A percentile compares a stretch with the other conserved stretches of the same genome.
These are phyloP conservation scores for Carex kokanica DNA, from an alignment of 176 grass and related monocot species.

Conservation along the genomic window DNA sequence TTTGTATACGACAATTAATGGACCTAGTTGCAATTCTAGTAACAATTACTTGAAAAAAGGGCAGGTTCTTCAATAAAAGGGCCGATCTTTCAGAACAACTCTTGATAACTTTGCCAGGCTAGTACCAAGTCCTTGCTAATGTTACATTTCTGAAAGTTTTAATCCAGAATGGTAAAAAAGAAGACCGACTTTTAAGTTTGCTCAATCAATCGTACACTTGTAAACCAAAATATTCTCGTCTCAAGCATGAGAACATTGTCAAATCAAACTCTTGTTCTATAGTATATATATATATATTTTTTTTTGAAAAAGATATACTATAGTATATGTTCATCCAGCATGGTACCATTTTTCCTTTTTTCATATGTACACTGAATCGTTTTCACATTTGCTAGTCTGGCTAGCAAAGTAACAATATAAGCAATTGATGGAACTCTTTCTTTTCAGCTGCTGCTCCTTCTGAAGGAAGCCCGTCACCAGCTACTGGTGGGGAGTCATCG, in stretches of 20 bases:
- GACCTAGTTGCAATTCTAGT: neutral
- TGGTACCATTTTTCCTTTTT: neutral
- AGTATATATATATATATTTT: too few relatives aligned
- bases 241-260: neutral
- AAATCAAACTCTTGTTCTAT: neutral
- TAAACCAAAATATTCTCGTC: neutral
- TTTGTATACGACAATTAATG: neutral
- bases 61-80: too few relatives aligned
- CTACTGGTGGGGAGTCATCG: neutral
- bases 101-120: neutral
- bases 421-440: neutral
- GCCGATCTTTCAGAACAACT: neutral
- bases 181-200: neutral
- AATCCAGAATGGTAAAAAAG: neutral
- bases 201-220: neutral
- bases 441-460: slow-evolving; percentile 39
- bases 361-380: neutral
- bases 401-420: neutral
- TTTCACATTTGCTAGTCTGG: neutral
- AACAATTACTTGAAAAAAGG: neutral
- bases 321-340: neutral
- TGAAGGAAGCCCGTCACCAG: slow-evolving; percentile 21
- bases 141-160: neutral
- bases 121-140: neutral
- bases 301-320: too few relatives aligned